Evolutionary conservation across 306 rosid species (phyloP).

Genomic region (Trifolium subterraneum): DNA sequence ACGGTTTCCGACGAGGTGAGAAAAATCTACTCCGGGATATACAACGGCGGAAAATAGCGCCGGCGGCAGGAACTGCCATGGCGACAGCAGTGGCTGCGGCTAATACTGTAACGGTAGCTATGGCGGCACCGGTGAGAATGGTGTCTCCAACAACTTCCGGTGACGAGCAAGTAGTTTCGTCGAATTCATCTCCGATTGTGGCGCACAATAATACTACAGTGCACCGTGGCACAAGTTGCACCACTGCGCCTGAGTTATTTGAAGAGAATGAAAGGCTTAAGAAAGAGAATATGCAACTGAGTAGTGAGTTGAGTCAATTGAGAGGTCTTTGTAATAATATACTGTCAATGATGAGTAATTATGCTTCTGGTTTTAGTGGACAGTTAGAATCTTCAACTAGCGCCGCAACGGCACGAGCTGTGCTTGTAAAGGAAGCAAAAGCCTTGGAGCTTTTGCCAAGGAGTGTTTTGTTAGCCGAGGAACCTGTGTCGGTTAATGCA

Average conservation of each 20-base stretch:
- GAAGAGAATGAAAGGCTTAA: constrained; percentile 88
- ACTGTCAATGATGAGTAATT: constrained; percentile 74
- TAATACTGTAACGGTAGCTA: constrained; percentile 51
- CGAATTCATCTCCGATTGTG: constrained; percentile 76
- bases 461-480: constrained; percentile 25
- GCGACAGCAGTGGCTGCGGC: constrained; percentile 16
- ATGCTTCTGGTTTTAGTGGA: constrained; percentile 62
- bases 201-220: constrained; percentile 37
- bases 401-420: not conserved
- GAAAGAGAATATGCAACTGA: constrained; percentile 81
- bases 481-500: not conserved
- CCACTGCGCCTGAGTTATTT: constrained; percentile 66
- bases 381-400: constrained; percentile 50
- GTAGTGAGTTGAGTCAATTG: constrained; percentile 77
- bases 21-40: constrained; percentile 83
- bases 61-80: constrained; percentile 6
- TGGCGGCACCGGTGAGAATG: constrained; percentile 25
- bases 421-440: constrained; percentile 43
- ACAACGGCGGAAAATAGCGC: constrained; percentile 77
- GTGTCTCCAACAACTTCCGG: constrained; percentile 82
- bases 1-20: constrained; percentile 78
- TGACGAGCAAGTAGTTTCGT: constrained; percentile 88
- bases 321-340: constrained; percentile 74
- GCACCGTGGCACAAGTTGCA: constrained; percentile 64
- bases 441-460: constrained; percentile 57